Percentiles rank a stretch among this genome's conserved stretches.
These are phyloP conservation scores for Metschnikowia shivogae DNA, from an alignment of 805 yeast genomes.

Conservation along the genomic window DNA sequence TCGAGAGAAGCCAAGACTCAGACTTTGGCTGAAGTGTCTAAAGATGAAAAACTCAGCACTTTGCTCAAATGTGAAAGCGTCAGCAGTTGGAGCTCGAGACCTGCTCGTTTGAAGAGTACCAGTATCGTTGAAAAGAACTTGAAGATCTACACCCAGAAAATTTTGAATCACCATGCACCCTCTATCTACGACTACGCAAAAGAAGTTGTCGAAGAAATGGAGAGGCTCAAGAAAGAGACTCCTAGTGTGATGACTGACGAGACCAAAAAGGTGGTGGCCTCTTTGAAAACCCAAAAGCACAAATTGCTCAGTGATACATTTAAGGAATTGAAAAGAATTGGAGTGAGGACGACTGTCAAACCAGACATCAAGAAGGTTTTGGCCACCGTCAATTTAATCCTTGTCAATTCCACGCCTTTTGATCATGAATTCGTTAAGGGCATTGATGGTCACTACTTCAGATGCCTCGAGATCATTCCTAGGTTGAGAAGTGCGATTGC, in stretches of 20 bases:
- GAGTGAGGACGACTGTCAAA: slow-evolving; percentile 63
- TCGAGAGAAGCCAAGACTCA: slow-evolving; percentile 1
- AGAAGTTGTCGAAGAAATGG: slow-evolving; percentile 54
- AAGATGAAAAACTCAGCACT: slow-evolving; percentile 10
- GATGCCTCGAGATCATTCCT: slow-evolving; percentile 76
- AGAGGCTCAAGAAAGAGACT: slow-evolving; percentile 66
- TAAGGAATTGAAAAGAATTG: slow-evolving; percentile 70
- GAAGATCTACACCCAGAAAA: slow-evolving; percentile 40
- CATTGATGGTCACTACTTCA: slow-evolving; percentile 53
- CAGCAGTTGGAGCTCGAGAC: slow-evolving; percentile 52
- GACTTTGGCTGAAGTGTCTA: slow-evolving; percentile 6
- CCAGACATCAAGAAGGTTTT: slow-evolving; percentile 63
- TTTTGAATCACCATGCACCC: slow-evolving; percentile 40
- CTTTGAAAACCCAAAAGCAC: slow-evolving; percentile 77
- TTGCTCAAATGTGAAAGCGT: slow-evolving; percentile 29
- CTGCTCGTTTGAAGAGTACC: slow-evolving; percentile 51
- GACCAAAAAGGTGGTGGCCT: slow-evolving; percentile 59
- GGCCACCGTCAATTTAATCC: slow-evolving; percentile 55
- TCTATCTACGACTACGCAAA: slow-evolving; percentile 51
- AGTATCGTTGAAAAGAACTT: slow-evolving; percentile 52
- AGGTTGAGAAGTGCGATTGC: slow-evolving; percentile 64
- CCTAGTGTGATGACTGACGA: slow-evolving; percentile 70
- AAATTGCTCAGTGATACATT: slow-evolving; percentile 73
- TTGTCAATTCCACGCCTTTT: slow-evolving; percentile 53
- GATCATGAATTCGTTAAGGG: slow-evolving; percentile 32